Percentiles rank a stretch among this genome's conserved stretches.
Conservation (phyloP, 2,329 filamentous ascomycete species). For the Fusarium tricinctum region DNA sequence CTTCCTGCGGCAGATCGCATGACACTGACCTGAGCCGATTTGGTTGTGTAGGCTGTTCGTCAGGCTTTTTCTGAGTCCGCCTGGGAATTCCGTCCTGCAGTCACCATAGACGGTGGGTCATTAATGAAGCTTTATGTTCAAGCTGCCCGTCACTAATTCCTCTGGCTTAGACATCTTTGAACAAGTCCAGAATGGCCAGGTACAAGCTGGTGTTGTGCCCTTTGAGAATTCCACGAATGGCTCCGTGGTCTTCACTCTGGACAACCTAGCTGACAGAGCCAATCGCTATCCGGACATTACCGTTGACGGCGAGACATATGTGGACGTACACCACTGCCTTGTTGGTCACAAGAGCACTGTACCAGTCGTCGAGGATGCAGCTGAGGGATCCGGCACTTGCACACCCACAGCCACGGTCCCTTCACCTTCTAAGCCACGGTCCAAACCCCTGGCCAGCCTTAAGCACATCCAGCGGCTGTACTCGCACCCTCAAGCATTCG, state of each 20-base stretch:
- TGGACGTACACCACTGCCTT: constrained; percentile 90
- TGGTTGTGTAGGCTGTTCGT: constrained; percentile 59
- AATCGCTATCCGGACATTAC: constrained; percentile 74
- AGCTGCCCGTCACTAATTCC: constrained; percentile 21
- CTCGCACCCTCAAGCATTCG: constrained; percentile 95
- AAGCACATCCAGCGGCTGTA: constrained; percentile 81
- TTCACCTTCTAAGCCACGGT: constrained; percentile 59
- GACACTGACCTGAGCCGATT: constrained; percentile 32
- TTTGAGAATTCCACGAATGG: constrained; percentile 98
- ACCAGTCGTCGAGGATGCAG: constrained; percentile 48
- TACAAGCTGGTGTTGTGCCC: constrained; percentile 84
- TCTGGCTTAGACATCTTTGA: constrained; percentile 78
- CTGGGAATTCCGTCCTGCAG: constrained; percentile 65
- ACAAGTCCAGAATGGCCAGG: constrained; percentile 76
- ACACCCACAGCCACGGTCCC: constrained; percentile 66
- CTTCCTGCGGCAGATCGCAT: constrained; percentile 35
- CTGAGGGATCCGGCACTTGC: constrained; percentile 59
- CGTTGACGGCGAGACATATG: constrained; percentile 87
- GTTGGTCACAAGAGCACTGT: constrained; percentile 66
- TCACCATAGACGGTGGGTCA: constrained; percentile 64
- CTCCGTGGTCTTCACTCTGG: constrained; percentile 89
- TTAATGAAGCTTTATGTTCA: background rate
- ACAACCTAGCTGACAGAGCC: constrained; percentile 84
- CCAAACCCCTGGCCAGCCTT: constrained; percentile 66
- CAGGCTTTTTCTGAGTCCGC: constrained; percentile 63